Base-by-base conservation (phyloP, 1,284 basidiomycete genomes). In the Trametes versicolor region DNA sequence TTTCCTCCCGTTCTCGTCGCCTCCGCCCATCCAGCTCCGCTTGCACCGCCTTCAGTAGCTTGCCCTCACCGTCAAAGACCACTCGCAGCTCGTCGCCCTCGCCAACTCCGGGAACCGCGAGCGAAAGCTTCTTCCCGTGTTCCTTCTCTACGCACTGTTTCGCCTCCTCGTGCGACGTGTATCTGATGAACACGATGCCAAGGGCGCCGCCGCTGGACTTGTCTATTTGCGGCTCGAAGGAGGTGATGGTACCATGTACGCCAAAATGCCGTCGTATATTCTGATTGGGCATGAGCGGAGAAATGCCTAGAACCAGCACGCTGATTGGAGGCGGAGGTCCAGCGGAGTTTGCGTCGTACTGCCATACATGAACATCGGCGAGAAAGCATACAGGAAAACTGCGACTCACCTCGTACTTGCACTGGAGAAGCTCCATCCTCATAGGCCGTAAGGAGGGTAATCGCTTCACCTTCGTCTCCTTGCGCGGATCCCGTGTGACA, bases 161-260 rank as follows among this genome's bases (percentile, higher is more conserved):
- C 60, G 90, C 91, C 62, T 90, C 87, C 21, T 87, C 87, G 64
- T 87, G 84, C 0, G 81, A 78, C 9, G 74, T 77, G 75, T 86
- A 98, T 67, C 86, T 88, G 71, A 98, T 85, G 74, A 87, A 89
- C 58, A 94, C 89, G 47, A 98, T 88, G 7, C 96, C 96, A 4
- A 98, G 84, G 17, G 92, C 88, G 66, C 88, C 90, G 15, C 96
- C 96, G 23, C 90, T 95, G 58, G 85, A 84, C 53, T 87, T 85
- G 78, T 98, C 93, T 66, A 93, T 87, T 74, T 96, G 94, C 41
- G 91, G 87, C 68, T 96, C 92, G 63, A 94, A 90, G 13, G 89
- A 85, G 12, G 83, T 73, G 71, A 97, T 83, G 13, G 81, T 76
- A 1, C 96, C 97, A 72, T 93, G 85, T 13, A 80, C 73, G 4